Evolutionary conservation across 768 basidiomycete genomes (phyloP), one percentile per base, ranked within the genome.

Genomic region (Tephrocybe sp.): DNA sequence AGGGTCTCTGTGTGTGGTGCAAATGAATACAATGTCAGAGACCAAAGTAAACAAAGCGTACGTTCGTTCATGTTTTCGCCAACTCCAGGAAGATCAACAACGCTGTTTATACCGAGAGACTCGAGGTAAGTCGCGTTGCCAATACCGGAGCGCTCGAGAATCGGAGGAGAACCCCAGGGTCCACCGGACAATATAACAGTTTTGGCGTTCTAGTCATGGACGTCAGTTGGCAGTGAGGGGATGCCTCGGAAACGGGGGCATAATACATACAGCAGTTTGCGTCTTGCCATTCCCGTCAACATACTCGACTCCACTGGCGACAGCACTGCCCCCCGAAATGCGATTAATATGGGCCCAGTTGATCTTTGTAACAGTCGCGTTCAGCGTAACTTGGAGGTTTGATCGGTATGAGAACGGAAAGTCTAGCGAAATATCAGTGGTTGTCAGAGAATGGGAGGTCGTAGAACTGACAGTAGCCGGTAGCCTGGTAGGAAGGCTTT

Each of bases 11-110:
- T 13, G 11, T n/a, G 16, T 3, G 35, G 16, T 13, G 11, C 35
- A 12, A 3, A 12, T 12, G 3, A 36, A 12, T 36, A 31, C 11
- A 5, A 10, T 12, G 35, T 36, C 35, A 36, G 16, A 12, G 4
- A 4, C 3, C 13, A 16, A 10, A 36, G 16, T 3, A 17, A 30
- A 31, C 46, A 48, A 22, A 4, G 36, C 46, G 19, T 48, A n/a
- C 4, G 44, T 45, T 45, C 44, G 33, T 33, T 45, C 44, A 45
- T 23, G 30, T 53, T 53, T 13, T 53, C 46, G 13, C 52, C 52
- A 36, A 53, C 52, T 11, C 33, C 33, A 4, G 52, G 52, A 23
- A 53, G 52, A 34, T 48, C 33, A 26, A 53, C 30, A n/a, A 53
- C 40, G 19, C 22, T 43, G 39, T 48, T 20, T 10, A 53, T 47